Conservation (phyloP, 163 green algal species). For the Chloroidium sp. region DNA sequence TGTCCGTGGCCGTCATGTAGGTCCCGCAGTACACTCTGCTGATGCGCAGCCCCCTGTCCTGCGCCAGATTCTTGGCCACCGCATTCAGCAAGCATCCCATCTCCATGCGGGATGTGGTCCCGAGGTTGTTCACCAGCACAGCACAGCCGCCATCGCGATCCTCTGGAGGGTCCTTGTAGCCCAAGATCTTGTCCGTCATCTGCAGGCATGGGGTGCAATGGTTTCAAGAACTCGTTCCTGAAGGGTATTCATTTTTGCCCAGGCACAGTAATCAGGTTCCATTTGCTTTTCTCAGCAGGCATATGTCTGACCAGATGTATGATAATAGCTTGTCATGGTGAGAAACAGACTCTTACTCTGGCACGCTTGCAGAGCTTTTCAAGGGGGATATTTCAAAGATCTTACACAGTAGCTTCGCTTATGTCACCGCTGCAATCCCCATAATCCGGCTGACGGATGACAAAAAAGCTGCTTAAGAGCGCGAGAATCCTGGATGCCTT, state of each 20-base stretch:
- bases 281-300: no score
- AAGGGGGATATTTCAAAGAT: no score
- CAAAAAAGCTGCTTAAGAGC: no score
- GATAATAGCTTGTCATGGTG: no score
- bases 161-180: neutral
- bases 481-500: no score
- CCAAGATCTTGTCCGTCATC: slow-evolving; percentile 29
- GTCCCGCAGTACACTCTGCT: slow-evolving; percentile 48
- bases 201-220: neutral
- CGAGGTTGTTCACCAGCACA: slow-evolving; percentile 79
- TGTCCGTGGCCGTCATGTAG: slow-evolving; percentile 77
- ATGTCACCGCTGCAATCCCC: no score
- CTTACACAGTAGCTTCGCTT: no score
- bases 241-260: neutral
- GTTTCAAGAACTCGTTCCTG: neutral
- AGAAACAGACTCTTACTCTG: no score
- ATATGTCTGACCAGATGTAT: no score
- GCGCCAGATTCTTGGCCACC: slow-evolving; percentile 15
- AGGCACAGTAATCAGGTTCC: no score
- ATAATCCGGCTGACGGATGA: no score
- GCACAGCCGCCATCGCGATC: slow-evolving; percentile 25
- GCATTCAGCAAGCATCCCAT: slow-evolving; percentile 29
- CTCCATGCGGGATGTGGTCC: slow-evolving; percentile 55
- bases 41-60: slow-evolving; percentile 11
- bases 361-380: no score